These are phyloP conservation scores for Auricularia heimuer DNA, from an alignment of 768 basidiomycete genomes.

Conservation along the genomic window DNA sequence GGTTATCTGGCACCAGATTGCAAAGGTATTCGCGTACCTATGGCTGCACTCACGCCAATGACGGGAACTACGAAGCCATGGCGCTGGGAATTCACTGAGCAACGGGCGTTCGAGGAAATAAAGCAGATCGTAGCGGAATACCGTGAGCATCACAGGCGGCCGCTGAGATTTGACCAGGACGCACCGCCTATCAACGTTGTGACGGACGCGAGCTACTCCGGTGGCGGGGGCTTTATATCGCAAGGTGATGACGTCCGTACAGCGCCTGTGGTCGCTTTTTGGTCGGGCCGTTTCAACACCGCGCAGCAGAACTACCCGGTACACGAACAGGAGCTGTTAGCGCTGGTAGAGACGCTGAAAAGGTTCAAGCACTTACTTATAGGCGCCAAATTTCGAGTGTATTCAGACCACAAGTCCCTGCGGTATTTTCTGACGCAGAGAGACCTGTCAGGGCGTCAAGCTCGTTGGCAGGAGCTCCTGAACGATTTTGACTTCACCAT, in stretches of 20 bases:
- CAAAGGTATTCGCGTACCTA: not conserved
- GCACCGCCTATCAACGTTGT: slow-evolving; percentile 21
- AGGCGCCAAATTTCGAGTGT: slow-evolving; percentile 21
- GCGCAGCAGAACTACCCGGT: slow-evolving; percentile 30
- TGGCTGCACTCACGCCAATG: not conserved
- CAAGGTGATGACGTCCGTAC: slow-evolving; percentile 20
- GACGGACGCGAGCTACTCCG: slow-evolving; percentile 23
- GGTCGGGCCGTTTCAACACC: slow-evolving; percentile 26
- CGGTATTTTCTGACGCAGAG: slow-evolving; percentile 23
- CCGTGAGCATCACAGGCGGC: not conserved
- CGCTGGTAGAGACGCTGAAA: slow-evolving; percentile 22
- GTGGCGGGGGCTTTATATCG: slow-evolving; percentile 21
- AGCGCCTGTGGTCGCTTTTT: slow-evolving; percentile 22
- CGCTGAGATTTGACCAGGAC: slow-evolving; percentile 9
- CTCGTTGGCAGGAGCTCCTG: slow-evolving; percentile 28
- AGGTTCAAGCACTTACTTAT: slow-evolving; percentile 19
- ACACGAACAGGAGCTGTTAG: slow-evolving; percentile 16
- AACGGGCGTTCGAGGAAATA: slow-evolving; percentile 8
- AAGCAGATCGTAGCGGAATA: slow-evolving; percentile 4
- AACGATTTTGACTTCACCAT: slow-evolving; percentile 23
- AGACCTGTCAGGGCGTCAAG: slow-evolving; percentile 25
- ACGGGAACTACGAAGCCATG: not conserved
- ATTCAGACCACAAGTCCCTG: slow-evolving; percentile 25
- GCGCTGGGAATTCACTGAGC: slow-evolving; percentile 1
- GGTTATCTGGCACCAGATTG: not conserved